phyloP scores from a whole-genome alignment of 2,329 filamentous ascomycete species.

The Stagonosporopsis tanaceti region DNA sequence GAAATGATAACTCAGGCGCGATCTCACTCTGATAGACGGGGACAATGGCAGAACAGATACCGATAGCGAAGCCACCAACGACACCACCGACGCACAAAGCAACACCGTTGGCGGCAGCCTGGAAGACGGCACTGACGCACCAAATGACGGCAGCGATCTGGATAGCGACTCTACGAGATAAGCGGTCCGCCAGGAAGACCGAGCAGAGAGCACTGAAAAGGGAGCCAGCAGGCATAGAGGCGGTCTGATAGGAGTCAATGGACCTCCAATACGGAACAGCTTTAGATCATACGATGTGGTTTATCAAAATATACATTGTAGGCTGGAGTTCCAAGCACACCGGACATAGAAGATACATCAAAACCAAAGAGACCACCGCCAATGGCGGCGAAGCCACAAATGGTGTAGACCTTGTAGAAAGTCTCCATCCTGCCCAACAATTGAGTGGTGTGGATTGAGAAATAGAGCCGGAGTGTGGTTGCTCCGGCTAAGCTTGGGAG shows the following conservation, averaged over 20 bases:
- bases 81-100: conserved; percentile 66
- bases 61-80: conserved; percentile 84
- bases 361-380: conserved; percentile 54
- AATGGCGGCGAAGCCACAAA: conserved; percentile 68
- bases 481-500: conserved; percentile 5
- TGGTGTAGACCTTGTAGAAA: conserved; percentile 64
- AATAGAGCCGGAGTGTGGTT: conserved; percentile 1
- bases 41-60: conserved; percentile 88
- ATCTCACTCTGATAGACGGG: conserved; percentile 95
- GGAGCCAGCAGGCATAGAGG: conserved; percentile 60
- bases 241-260: conserved; percentile 43
- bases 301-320: conserved; percentile 53
- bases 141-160: conserved; percentile 56
- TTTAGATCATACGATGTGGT: too few species aligned
- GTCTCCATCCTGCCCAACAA: conserved; percentile 44
- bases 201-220: conserved; percentile 57
- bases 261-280: neutral
- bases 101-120: conserved; percentile 50
- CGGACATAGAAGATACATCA: conserved; percentile 52
- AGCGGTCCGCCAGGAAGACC: conserved; percentile 56
- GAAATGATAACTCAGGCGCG: too few species aligned
- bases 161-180: conserved; percentile 56
- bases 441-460: conserved; percentile 18
- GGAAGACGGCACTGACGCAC: conserved; percentile 55
- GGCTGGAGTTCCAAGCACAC: conserved; percentile 45